phyloP scores from a whole-genome alignment of 225 moss, liverwort and hornwort species.

The Ulota crispa region DNA sequence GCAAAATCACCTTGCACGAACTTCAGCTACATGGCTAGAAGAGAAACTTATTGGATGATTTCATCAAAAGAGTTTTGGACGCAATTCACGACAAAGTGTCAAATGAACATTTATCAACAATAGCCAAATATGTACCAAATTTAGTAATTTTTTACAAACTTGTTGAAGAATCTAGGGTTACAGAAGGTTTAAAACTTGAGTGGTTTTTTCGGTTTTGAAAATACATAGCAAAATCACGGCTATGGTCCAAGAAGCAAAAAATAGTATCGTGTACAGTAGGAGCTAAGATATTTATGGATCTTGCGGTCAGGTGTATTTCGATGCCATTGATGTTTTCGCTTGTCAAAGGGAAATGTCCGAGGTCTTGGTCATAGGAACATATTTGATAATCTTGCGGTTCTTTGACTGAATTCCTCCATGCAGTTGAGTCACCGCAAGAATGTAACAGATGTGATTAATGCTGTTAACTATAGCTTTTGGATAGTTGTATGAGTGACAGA shows the following conservation, averaged over 20 bases:
- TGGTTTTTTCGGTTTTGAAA: neutral
- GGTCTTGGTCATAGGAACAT: conserved; percentile 13
- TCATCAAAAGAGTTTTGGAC: neutral
- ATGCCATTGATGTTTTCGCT: neutral
- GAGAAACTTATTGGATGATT: neutral
- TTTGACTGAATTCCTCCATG: neutral
- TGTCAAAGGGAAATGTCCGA: neutral
- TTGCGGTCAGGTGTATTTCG: neutral
- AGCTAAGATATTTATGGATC: neutral
- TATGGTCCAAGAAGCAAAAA: neutral
- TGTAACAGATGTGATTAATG: neutral
- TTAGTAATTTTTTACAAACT: neutral
- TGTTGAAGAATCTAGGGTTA: neutral
- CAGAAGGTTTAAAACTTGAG: neutral
- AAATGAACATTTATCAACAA: neutral
- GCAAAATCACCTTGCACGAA: neutral
- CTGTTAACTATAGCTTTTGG: conserved; percentile 7
- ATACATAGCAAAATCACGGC: neutral
- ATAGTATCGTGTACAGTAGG: neutral
- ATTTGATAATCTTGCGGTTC: neutral
- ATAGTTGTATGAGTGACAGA: neutral
- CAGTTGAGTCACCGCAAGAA: conserved; percentile 22
- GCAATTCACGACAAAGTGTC: neutral
- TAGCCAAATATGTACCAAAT: neutral
- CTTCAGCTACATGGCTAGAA: neutral